Base-by-base conservation (phyloP, 805 yeast genomes). In the Cyberlindnera sargentensis region DNA sequence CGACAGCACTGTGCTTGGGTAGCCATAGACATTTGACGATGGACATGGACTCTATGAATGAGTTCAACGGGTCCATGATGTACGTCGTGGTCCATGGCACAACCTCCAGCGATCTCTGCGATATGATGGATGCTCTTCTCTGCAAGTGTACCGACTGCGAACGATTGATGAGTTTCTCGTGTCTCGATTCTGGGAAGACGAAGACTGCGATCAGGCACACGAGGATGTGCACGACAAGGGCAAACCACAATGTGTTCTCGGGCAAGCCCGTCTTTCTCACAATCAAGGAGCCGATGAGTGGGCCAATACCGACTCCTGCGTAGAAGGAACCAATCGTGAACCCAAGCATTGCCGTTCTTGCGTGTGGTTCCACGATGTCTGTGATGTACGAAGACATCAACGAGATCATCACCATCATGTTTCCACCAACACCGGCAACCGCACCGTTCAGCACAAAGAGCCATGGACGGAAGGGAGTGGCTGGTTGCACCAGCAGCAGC, bases 341-440 rank as follows among this genome's bases (percentile, higher is more conserved):
- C 9, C 90, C 86, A 50, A 85, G 65, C 23, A 73, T 67, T 42
- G 74, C 70, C 25, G 78, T 72, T 47, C 95, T 65, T 43, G 75
- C 69, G 31, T 67, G 70, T 1, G 85, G 73, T 23, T 79, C 82
- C 6, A 80, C 80, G 34, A 86, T 78, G 63, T 88, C 96, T 4
- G 87, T 69, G 15, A 84, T 71, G 56, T 86, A 88, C 47, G 90
- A 76, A 56, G 81, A 81, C 9, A 78, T 65, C 29, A 83, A 63
- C 8, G 82, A 76, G 40, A 83, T 54, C 31, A 81, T 53, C 5
- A 80, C 70, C 46, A 77, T 61, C 7, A 73, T 40, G 0, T 88
- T 83, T 25, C 96, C 96, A n/a, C 81, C 75, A 4, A 73, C 41
- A 26, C 78, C 70, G 29, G 70, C 71, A 2, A 82, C 31, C 1